phyloP scores from a whole-genome alignment of 2,329 filamentous ascomycete genomes.

The Mariannaea sp. region DNA sequence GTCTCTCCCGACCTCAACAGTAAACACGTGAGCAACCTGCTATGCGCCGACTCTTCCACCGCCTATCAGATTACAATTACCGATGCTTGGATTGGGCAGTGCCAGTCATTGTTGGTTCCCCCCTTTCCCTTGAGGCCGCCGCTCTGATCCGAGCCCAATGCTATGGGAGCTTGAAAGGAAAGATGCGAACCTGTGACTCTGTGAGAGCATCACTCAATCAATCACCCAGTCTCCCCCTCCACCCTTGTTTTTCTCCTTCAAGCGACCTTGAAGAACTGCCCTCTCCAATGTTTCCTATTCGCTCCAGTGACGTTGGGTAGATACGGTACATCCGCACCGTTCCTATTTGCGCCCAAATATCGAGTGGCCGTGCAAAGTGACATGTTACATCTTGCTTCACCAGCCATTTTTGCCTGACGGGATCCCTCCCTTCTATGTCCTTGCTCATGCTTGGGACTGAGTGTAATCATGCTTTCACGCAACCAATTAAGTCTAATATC shows the following conservation, averaged over 20 bases:
- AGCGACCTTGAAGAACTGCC: neutral
- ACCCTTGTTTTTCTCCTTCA: neutral
- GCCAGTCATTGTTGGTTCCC: neutral
- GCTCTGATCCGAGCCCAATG: neutral
- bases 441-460: neutral
- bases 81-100: neutral
- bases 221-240: neutral
- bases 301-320: neutral
- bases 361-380: conserved; percentile 9
- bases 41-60: conserved; percentile 17
- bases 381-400: conserved; percentile 2
- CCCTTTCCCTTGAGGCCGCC: neutral
- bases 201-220: no score
- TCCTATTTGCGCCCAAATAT: conserved; percentile 6
- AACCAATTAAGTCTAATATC: conserved; percentile 7
- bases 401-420: neutral
- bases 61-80: neutral
- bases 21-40: conserved; percentile 15
- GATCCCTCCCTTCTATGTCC: neutral
- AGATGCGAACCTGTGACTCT: no score
- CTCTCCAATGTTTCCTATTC: neutral
- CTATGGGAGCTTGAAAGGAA: neutral
- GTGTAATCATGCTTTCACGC: neutral
- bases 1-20: no score
- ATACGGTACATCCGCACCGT: neutral